Percentiles rank a stretch among this genome's conserved stretches.
Conservation (phyloP, 257 asterid genomes). For the Ajuga chamaepitys region DNA sequence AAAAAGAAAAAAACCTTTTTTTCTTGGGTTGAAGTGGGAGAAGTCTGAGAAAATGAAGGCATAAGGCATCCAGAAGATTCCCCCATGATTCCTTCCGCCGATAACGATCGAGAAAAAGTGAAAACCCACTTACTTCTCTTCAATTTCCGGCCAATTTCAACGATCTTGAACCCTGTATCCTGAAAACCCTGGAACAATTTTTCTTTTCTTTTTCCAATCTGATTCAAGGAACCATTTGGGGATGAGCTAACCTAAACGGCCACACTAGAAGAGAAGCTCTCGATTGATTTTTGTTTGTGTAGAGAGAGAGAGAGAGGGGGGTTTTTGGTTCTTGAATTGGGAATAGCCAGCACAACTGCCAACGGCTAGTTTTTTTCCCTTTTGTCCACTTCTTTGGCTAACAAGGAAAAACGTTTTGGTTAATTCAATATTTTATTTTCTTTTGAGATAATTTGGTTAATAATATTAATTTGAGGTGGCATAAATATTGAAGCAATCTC, state of each 20-base stretch:
- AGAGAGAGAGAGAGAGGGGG: background rate
- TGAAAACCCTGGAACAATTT: background rate
- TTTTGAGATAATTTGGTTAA: no score
- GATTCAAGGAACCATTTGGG: constrained; percentile 13
- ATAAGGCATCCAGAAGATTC: constrained; percentile 57
- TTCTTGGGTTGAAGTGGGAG: constrained; percentile 37
- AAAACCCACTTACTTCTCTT: background rate
- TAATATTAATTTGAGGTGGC: background rate
- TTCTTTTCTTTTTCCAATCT: background rate
- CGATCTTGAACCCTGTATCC: constrained; percentile 1
- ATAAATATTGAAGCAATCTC: background rate
- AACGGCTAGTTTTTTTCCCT: constrained; percentile 31
- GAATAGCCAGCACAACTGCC: constrained; percentile 7
- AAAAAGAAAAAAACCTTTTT: constrained; percentile 30
- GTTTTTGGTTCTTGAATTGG: constrained; percentile 11
- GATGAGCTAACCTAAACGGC: constrained; percentile 3
- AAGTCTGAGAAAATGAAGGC: constrained; percentile 53
- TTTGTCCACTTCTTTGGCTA: background rate
- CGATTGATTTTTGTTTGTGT: background rate
- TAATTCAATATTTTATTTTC: background rate
- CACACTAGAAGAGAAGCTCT: constrained; percentile 3
- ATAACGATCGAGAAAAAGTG: background rate
- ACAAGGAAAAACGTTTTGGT: background rate
- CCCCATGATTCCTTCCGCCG: constrained; percentile 34
- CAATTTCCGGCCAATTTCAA: background rate